Evolutionary conservation across 768 basidiomycete species (phyloP), one percentile per base, ranked within the genome.

Genomic region (Mycena leptocephala): DNA sequence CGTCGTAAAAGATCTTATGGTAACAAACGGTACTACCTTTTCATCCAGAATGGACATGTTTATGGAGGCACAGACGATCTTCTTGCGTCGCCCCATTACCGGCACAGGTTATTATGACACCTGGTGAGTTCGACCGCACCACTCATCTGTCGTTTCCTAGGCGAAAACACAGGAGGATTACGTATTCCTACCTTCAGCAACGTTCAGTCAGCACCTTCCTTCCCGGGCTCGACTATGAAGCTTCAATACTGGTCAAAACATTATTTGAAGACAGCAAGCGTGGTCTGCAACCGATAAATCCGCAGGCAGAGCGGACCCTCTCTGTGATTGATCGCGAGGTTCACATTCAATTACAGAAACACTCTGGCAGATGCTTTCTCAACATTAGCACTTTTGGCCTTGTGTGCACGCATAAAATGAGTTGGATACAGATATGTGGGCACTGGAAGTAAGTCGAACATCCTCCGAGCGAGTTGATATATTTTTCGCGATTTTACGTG

Each of bases 31-130:
- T 56, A 81, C 87, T 14, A 82, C 87, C 20, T 90, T 89, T 75
- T 89, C 89, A 22, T 87, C 86, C 14, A 81, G 89, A n/a, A 89
- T 88, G 74, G 82, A 85, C 39, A 86, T 85, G 79, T 90, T 87
- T 79, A 80, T 89, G 41, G 90, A 90, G 78, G 84, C 83, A 13
- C 84, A 88, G 74, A 88, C 85, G 26, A 87, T 90, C 71, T 85
- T 90, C 30, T 79, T 76, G 11, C 86, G 87, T 8, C 84, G 88
- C 13, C 89, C 83, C 30, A 88, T 90, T 53, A 89, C 89, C 6
- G 86, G 85, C 6, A 84, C 87, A 1, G 85, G 85, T 2, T 89
- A 90, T 77, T 86, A 86, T 74, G 87, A 89, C 46, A 82, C 71
- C 62, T 89, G 88, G 88, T 87, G 70, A 14, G 80, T 78, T 3